These are phyloP conservation scores for Suillus plorans DNA, from an alignment of 768 basidiomycete genomes.

Conservation along the genomic window DNA sequence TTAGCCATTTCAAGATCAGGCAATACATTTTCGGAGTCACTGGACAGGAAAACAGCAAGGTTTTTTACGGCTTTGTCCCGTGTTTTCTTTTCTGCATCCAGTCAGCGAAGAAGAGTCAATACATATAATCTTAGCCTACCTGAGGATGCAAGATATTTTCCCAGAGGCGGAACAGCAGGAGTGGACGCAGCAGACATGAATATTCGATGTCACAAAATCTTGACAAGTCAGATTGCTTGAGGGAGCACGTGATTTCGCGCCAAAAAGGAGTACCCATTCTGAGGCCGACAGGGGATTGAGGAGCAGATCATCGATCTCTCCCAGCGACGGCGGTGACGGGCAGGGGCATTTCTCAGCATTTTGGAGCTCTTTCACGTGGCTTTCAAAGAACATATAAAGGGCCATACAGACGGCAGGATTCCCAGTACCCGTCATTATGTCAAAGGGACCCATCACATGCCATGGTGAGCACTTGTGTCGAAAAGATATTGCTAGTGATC, in stretches of 20 bases:
- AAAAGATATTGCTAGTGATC: background rate
- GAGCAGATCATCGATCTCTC: background rate
- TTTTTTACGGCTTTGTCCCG: constrained; percentile 89
- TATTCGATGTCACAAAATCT: constrained; percentile 17
- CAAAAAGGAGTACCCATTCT: background rate
- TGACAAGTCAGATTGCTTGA: background rate
- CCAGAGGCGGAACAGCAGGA: constrained; percentile 61
- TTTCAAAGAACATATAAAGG: background rate
- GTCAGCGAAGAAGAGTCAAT: background rate
- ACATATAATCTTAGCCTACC: constrained; percentile 46
- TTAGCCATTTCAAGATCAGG: constrained; percentile 81
- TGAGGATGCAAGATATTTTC: constrained; percentile 90
- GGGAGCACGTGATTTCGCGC: background rate
- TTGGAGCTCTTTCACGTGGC: background rate
- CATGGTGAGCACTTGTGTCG: constrained; percentile 55
- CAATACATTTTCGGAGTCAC: constrained; percentile 54
- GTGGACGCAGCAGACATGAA: constrained; percentile 37
- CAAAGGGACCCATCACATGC: constrained; percentile 86
- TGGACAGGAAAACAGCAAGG: constrained; percentile 77
- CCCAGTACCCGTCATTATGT: constrained; percentile 26
- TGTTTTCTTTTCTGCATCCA: constrained; percentile 76
- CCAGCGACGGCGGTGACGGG: background rate
- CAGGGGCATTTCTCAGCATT: background rate
- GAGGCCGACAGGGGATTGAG: background rate
- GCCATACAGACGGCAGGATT: background rate